These are phyloP conservation scores for Pyrenochaeta sp. DNA, from an alignment of 2,329 filamentous ascomycete species.

Conservation along the genomic window DNA sequence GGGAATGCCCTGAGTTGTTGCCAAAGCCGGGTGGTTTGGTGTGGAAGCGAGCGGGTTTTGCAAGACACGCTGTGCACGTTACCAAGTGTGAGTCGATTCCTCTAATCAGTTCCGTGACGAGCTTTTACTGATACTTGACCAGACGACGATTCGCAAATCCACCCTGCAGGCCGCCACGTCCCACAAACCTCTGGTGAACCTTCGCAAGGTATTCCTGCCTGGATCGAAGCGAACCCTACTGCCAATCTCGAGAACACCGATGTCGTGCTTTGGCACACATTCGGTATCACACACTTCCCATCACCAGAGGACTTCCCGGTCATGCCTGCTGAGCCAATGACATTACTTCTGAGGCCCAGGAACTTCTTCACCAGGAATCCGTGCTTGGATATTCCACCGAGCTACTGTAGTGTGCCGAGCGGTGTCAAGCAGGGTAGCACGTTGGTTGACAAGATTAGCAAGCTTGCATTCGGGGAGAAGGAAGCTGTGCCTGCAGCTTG, in stretches of 20 bases:
- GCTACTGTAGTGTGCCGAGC: slow-evolving; percentile 75
- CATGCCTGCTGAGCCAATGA: slow-evolving; percentile 86
- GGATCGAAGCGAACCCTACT: slow-evolving; percentile 74
- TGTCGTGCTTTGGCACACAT: slow-evolving; percentile 92
- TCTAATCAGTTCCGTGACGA: not conserved
- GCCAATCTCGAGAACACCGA: slow-evolving; percentile 81
- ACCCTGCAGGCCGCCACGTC: slow-evolving; percentile 86
- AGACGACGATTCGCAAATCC: slow-evolving; percentile 83
- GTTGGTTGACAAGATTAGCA: slow-evolving; percentile 61
- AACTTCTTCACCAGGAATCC: slow-evolving; percentile 87
- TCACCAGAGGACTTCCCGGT: slow-evolving; percentile 90
- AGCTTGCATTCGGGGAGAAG: slow-evolving; percentile 56
- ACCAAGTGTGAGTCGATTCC: slow-evolving; percentile 75
- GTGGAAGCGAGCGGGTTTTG: slow-evolving; percentile 90
- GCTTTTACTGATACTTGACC: slow-evolving; percentile 16
- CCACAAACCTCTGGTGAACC: slow-evolving; percentile 86
- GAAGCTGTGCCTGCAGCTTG: slow-evolving; percentile 17
- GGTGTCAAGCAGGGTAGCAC: slow-evolving; percentile 64
- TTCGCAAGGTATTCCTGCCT: slow-evolving; percentile 74
- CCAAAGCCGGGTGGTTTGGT: slow-evolving; percentile 84
- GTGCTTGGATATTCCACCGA: slow-evolving; percentile 80
- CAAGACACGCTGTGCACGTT: slow-evolving; percentile 85
- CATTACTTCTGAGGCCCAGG: slow-evolving; percentile 76
- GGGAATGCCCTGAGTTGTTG: slow-evolving; percentile 80
- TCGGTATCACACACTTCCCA: slow-evolving; percentile 89